Evolutionary conservation across 2,329 filamentous ascomycete species (phyloP), one percentile per base, ranked within the genome.

Genomic region (Cyphellophora attinorum): DNA sequence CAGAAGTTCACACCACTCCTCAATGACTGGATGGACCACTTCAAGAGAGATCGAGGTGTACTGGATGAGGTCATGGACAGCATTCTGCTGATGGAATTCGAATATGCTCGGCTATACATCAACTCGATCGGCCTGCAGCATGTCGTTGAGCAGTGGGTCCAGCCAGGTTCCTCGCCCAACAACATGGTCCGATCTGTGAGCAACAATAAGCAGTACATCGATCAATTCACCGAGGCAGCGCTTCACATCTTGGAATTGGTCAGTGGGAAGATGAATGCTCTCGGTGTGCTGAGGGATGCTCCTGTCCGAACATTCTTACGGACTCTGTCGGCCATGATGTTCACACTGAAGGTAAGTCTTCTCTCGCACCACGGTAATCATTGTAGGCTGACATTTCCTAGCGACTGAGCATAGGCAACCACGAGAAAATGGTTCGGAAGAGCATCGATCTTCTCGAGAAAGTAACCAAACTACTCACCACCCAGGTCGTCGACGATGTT

Each of bases 61-160:
- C 40, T 47, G 10, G 31, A 40, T 27, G 41, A 41, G n/a, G 31
- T 42, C 37, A 74, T 79, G 61, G 66, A 70, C 29, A 77, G 86
- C 54, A 88, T 96, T 39, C 67, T 98, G 18, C 81, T 77, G 5
- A 95, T 96, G 46, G 91, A 98, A 62, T 95, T 91, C 52, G 85
- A 96, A 27, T 47, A 40, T 21, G 11, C 39, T 59, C 62, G 62
- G 11, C 46, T 95, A 33, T 96, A 96, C 54, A 74, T 95, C 62
- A 95, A 96, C 57, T 94, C 88, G 1, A 68, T 98, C 2, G 88
- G 88, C 2, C 66, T 98, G 2, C 91, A 98, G 60, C 91, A 91
- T 14, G 86, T 96, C 3, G 85, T 96, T 5, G 89, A 95, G 59
- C 44, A 36, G 8, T 44, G 42, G 45, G 43, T 41, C 28, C 19